Percentiles rank a stretch among this genome's conserved stretches.
These are phyloP conservation scores for Phytophthora aleatoria DNA, from an alignment of 352 stramenopile species.

Conservation along the genomic window DNA sequence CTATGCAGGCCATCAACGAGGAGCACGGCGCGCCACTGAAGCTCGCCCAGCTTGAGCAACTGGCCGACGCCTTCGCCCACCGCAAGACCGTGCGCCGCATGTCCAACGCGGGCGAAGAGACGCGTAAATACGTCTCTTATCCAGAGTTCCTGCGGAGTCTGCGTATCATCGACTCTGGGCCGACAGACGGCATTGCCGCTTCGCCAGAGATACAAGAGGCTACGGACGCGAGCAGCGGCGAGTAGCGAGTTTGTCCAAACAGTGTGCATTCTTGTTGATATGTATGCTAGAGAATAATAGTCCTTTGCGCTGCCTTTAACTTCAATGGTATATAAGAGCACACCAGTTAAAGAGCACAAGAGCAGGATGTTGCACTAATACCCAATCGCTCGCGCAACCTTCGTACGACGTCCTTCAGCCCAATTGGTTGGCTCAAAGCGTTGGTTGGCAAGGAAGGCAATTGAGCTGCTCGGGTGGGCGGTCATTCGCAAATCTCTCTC, in stretches of 20 bases:
- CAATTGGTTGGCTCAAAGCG: not conserved
- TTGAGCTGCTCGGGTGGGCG: too few relatives aligned
- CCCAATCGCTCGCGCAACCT: not conserved
- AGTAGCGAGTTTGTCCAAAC: conserved; percentile 5
- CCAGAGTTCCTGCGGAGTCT: conserved; percentile 75
- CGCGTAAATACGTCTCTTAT: conserved; percentile 59
- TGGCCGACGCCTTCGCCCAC: conserved; percentile 65
- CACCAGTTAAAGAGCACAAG: too few relatives aligned
- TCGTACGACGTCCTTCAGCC: not conserved
- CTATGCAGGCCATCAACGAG: conserved; percentile 79
- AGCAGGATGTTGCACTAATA: too few relatives aligned
- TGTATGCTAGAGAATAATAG: conserved; percentile 16
- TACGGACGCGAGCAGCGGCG: conserved; percentile 12
- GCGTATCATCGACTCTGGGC: conserved; percentile 59
- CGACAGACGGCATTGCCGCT: conserved; percentile 16
- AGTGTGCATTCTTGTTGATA: conserved; percentile 18
- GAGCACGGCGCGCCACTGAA: conserved; percentile 67
- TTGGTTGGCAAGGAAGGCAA: not conserved
- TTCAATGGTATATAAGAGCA: too few relatives aligned
- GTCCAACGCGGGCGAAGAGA: conserved; percentile 29
- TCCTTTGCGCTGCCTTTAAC: too few relatives aligned
- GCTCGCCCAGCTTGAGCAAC: conserved; percentile 62
- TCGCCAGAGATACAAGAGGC: conserved; percentile 3
- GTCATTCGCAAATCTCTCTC: conserved; percentile 51
- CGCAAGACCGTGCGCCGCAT: conserved; percentile 35